Evolutionary conservation across 345 rosid species (phyloP).

Genomic region (Raphanus sativus): DNA sequence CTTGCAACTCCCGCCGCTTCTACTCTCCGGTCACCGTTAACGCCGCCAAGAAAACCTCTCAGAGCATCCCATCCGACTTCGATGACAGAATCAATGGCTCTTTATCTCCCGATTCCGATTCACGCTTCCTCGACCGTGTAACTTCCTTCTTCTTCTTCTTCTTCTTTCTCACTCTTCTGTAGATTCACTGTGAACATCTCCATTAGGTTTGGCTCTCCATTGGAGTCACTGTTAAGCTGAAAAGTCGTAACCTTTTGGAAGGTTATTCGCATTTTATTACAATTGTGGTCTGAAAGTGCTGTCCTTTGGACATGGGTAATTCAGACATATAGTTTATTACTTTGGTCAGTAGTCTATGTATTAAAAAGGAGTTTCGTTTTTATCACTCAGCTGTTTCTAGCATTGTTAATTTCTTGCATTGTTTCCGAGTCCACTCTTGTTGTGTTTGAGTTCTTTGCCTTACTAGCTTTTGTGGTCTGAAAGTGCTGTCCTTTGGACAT

Average conservation of each 20-base stretch:
- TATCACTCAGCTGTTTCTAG: neutral
- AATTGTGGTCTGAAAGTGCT: neutral
- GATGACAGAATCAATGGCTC: slow-evolving; percentile 61
- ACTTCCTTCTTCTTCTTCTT: neutral
- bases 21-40: slow-evolving; percentile 28
- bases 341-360: neutral
- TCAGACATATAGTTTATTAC: neutral
- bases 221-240: neutral
- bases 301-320: neutral
- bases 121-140: slow-evolving; percentile 85
- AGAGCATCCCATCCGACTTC: slow-evolving; percentile 49
- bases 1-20: slow-evolving; percentile 36
- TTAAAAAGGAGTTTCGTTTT: neutral
- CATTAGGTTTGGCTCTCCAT: slow-evolving; percentile 1
- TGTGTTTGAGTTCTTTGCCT: neutral
- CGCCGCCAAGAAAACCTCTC: slow-evolving; percentile 39
- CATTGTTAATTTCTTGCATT: neutral
- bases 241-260: neutral
- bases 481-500: neutral
- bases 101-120: slow-evolving; percentile 52
- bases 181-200: neutral
- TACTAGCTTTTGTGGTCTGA: neutral
- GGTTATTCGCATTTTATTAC: neutral
- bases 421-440: neutral
- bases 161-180: neutral